Base-by-base conservation (phyloP, 306 rosid genomes). In the Pueraria montana region DNA sequence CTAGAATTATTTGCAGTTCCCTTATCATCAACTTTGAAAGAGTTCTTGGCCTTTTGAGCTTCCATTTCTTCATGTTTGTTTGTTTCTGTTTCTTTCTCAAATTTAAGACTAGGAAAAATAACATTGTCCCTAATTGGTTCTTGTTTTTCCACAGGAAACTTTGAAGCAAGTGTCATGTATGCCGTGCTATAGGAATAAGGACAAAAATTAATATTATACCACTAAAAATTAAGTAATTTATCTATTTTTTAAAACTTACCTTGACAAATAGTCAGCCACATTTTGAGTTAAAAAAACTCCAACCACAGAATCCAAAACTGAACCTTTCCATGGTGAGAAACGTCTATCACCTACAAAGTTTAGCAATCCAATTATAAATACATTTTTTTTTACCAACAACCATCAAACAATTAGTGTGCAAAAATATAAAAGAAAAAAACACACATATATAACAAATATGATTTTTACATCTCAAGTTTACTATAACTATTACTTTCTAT, bases 111-210 rank as follows among this genome's bases (percentile, higher is more conserved):
- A 14, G 71, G 3, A 16, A 34, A 49, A 24, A 21, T 13, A 27
- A 5, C 24, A 8, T 2, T 9, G 27, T 23, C 38, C 38, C 10
- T 50, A 69, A 4, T 50, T 63, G 53, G 52, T 23, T 82, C 61
- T 63, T 20, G 32, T 27, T 18, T 53, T 52, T 80, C 66, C 17
- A 73, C 0, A 1, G 97, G 93, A 48, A 85, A 94, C 53, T 9
- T 82, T 0, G 97, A 87, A 5, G 88, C 88, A 52, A 93, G 93
- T n/a, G 90, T 78, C 89, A 94, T 87, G 63, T 74, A 94, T 2
- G 98, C 97, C 0, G 87, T 83, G 86, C 98, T 94, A 84, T 52
- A 71, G 0, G 2, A 78, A 73, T 2, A 11, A 67, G 18, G 0
- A 42, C 16, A 67, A 80, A 9, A 70, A 74, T 68, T 76, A 67